Evolutionary conservation across 140 eudicot genomes (phyloP), one percentile per base, ranked within the genome.

Genomic region (Flaveria floridana): DNA sequence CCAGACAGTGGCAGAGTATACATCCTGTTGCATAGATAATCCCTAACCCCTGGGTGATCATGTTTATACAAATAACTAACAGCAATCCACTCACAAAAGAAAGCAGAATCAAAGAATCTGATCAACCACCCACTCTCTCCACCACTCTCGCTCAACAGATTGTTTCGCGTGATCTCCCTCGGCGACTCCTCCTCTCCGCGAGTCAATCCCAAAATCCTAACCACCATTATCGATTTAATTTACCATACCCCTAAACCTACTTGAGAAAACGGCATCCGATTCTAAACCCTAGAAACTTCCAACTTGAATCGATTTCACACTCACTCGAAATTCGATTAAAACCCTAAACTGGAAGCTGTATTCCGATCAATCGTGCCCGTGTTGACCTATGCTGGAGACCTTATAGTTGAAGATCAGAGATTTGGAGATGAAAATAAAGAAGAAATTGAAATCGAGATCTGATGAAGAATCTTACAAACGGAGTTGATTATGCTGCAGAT

Each of bases 71-170:
- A 69, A 82, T 94, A 94, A 86, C 99, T 94, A 79, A 94, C 99
- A 0, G 99, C 99, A 80, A 94, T 94, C 99, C 99, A 94, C 89
- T 94, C 99, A 72, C 99, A 94, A 80, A 94, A 94, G 79, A 94
- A 94, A 1, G 99, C 80, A 4, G 99, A 94, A 72, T 94, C 99
- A 16, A 94, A 94, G 77, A 94, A 94, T 18, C 99, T 81, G 16
- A 94, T 90, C 51, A 94, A 80, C 99, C 99, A 94, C 8, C 99
- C 99, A 76, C 87, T 91, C 77, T 90, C 97, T 1, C 97, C 97
- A 10, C 86, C 83, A 74, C 77, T 87, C 57, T 87, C 97, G 64
- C 97, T 89, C 53, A 93, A 84, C 16, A 90, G 83, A 70, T 77
- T 87, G 76, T 87, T 91, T 28, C 96, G 71, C 9, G 95, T 89